Conservation (phyloP, 1,284 basidiomycete genomes). For the Ceraceosorus guamensis region DNA sequence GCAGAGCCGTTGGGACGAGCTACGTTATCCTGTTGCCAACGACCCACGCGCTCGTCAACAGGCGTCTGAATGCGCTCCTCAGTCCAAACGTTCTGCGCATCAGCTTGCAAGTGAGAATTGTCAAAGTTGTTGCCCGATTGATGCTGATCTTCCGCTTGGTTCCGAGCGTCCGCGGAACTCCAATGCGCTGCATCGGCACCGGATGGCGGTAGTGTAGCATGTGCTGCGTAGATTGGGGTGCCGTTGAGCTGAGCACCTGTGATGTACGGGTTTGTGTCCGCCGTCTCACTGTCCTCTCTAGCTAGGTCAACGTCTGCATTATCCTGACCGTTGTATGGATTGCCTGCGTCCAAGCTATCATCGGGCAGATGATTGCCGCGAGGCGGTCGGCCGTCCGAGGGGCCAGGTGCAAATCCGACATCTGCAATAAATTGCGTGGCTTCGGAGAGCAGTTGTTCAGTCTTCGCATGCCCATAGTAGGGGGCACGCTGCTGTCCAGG, state of each 20-base stretch:
- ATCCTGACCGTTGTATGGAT: slow-evolving; percentile 8
- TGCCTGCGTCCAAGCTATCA: slow-evolving; percentile 16
- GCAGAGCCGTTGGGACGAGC: too few relatives aligned
- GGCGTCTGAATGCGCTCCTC: too few relatives aligned
- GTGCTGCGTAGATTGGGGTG: slow-evolving; percentile 13
- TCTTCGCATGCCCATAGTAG: slow-evolving; percentile 54
- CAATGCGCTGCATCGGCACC: not conserved
- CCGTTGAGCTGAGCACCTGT: not conserved
- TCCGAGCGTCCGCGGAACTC: not conserved
- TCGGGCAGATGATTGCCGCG: slow-evolving; percentile 17
- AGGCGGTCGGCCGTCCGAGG: slow-evolving; percentile 17
- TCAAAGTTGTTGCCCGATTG: not conserved
- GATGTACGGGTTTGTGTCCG: not conserved
- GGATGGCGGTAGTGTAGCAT: not conserved
- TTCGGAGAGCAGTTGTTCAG: slow-evolving; percentile 33
- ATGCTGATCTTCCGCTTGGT: slow-evolving; percentile 1
- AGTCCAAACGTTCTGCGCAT: not conserved
- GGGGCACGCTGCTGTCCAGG: slow-evolving; percentile 70
- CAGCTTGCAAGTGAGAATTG: not conserved
- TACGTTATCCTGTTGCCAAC: not conserved
- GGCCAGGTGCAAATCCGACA: slow-evolving; percentile 31
- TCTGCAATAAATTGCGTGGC: slow-evolving; percentile 33
- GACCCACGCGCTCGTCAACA: not conserved
- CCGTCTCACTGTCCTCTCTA: not conserved
- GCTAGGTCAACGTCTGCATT: not conserved